Percentiles rank a stretch among this genome's conserved stretches.
Conservation (phyloP, 1,284 basidiomycete species). For the Pyrrhoderma lamaoense region DNA sequence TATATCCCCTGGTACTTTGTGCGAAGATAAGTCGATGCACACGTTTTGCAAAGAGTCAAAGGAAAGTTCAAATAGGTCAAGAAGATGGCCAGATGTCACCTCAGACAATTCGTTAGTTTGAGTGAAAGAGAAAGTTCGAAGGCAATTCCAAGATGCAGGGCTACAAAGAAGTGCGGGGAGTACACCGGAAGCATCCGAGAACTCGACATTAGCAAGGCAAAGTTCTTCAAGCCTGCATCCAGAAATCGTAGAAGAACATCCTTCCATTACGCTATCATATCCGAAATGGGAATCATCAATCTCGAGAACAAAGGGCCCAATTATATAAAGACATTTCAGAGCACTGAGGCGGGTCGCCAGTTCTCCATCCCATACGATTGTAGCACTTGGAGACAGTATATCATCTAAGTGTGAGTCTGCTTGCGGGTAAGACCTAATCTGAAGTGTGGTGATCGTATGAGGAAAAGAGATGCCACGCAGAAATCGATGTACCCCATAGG, state of each 20-base stretch:
- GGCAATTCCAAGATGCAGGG: constrained; percentile 28
- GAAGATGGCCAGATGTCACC: too few relatives aligned
- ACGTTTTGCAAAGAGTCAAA: too few relatives aligned
- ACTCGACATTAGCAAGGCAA: constrained; percentile 35
- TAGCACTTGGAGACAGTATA: neutral
- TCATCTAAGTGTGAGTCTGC: neutral
- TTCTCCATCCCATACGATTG: constrained; percentile 11
- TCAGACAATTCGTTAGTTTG: too few relatives aligned
- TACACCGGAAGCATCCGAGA: constrained; percentile 27
- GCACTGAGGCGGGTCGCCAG: constrained; percentile 5
- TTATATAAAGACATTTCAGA: constrained; percentile 1
- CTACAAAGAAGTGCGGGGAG: constrained; percentile 45
- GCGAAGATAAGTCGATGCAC: too few relatives aligned
- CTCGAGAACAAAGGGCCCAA: constrained; percentile 6
- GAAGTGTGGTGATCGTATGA: constrained; percentile 35
- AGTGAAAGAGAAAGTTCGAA: constrained; percentile 8
- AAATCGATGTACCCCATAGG: constrained; percentile 40
- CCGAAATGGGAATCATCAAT: constrained; percentile 5
- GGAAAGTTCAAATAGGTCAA: too few relatives aligned
- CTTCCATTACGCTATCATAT: neutral
- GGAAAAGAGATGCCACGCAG: constrained; percentile 35
- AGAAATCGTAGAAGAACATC: neutral
- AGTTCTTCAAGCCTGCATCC: constrained; percentile 22
- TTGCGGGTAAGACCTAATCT: constrained; percentile 33
- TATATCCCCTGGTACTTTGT: too few relatives aligned